Base-by-base conservation (phyloP, 1,284 basidiomycete genomes). In the Cryptococcus wingfieldii region DNA sequence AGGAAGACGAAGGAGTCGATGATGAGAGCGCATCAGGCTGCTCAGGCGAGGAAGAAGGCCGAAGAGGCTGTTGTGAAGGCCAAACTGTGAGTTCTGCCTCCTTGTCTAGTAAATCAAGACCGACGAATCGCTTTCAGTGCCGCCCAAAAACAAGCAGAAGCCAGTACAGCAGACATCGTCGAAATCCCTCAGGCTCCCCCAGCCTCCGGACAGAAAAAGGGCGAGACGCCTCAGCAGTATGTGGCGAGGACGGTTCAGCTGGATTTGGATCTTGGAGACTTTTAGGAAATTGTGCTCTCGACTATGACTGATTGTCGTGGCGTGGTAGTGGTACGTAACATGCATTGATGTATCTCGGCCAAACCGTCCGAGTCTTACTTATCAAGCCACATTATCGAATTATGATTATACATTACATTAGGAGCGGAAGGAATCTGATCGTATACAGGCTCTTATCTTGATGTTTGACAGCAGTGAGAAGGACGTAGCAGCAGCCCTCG, bases 1-100 rank as follows among this genome's bases (percentile, higher is more conserved):
- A 83, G 82, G 63, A 84, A 86, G 47, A 95, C 94, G 58, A 68
- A 85, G 59, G 90, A 91, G 65, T 82, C 84, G 1, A 84, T 92
- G 58, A 81, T 87, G 49, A 84, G 83, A 61, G 87, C 89, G 0
- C 91, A 94, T 75, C 70, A 85, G 42, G 79, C 80, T 38, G 84
- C 86, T 58, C 77, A 83, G 8, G 85, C 87, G 62, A 84, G 87
- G 59, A 82, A 86, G 51, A 86, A 84, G 71, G 69, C 66, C 1
- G 76, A 75, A 51, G 70, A 71, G 34, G 71, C 71, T 6, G 67
- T 72, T 27, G 62, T 74, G 27, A 66, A 57, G 34, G 68, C 65
- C n/a, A 70, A 61, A 50, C 52, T 59, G 66, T 70, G 52, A 61
- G 66, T 55, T 45, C 10, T 23, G 19, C 19, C 44, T 28, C 6